Evolutionary conservation across 805 yeast species (phyloP), one percentile per base, ranked within the genome.

Genomic region (Candida insectorum): DNA sequence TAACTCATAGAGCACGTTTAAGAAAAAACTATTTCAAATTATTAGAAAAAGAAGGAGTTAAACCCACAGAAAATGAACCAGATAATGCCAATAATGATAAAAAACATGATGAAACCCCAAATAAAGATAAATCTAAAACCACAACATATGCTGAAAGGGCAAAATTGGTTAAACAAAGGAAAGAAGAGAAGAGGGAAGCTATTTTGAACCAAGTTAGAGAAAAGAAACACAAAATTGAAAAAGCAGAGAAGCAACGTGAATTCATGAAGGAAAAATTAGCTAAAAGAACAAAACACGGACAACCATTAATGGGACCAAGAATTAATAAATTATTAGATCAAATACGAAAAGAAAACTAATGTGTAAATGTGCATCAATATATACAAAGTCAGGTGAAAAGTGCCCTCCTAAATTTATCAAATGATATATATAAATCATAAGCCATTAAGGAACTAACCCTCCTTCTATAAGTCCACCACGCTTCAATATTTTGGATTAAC

Each of bases 301-400:
- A 89, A 56, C 97, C 97, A 2, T 59, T 76, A 28, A 85, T 89
- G 91, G 96, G 87, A 0, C 94, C 96, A 11, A 75, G 94, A 57
- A 85, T 89, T 37, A 81, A 77, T 36, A 75, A 78, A 46, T 63
- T 89, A 27, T 66, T 89, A 30, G 93, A 83, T 34, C 85, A 87
- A 56, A 85, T 89, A 40, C 79, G 75, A 50, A 21, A 21, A 23
- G 38, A 35, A 11, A 20, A 8, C 10, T 8, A 20, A 20, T 20
- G 23, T 8, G 8, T 20, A n/a, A n/a, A n/a, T n/a, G n/a, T 11
- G 10, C 11, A 11, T 19, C 25, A 26, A 6, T 30, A 14, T 19
- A 31, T 31, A 25, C 21, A 22, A 15, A 15, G 9, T 16, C 22
- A 28, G 11, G 12, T 19, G 23, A 20, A 19, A 30, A 23, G 24